Conservation (phyloP, 257 asterid genomes). For the Solanum medicagineum region DNA sequence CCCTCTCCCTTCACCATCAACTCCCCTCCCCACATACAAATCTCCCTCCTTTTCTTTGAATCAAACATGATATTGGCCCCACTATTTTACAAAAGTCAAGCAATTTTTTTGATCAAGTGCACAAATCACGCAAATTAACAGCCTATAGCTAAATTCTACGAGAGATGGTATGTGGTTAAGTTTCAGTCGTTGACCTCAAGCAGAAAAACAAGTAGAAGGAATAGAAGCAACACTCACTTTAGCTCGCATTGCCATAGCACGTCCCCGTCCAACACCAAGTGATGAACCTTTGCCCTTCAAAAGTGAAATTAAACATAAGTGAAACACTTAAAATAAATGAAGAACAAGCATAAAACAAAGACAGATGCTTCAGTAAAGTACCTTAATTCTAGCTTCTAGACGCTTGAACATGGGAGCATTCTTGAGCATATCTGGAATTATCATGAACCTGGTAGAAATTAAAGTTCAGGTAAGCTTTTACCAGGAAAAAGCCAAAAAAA, state of each 20-base stretch:
- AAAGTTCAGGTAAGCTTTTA: background rate
- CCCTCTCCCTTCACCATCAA: background rate
- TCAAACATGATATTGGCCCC: background rate
- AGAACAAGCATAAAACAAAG: background rate
- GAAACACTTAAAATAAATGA: background rate
- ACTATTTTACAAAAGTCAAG: background rate
- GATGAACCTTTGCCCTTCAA: constrained; percentile 89
- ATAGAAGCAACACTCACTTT: constrained; percentile 38
- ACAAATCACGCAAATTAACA: background rate
- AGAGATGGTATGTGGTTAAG: background rate
- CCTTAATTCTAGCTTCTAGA: constrained; percentile 94
- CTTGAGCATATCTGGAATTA: constrained; percentile 96
- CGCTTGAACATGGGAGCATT: constrained; percentile 99
- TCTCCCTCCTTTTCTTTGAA: background rate
- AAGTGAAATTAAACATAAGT: constrained; percentile 11
- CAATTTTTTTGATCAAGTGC: background rate
- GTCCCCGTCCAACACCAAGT: constrained; percentile 97
- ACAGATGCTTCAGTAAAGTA: constrained; percentile 5
- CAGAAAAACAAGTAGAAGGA: background rate
- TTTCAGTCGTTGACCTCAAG: background rate
- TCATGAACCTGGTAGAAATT: constrained; percentile 68
- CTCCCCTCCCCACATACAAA: background rate
- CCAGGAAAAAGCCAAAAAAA: background rate
- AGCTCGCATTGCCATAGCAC: constrained; percentile 96
- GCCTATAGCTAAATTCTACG: background rate